Evolutionary conservation across 1,284 basidiomycete species (phyloP).

Genomic region (Boletus nobilissimus): DNA sequence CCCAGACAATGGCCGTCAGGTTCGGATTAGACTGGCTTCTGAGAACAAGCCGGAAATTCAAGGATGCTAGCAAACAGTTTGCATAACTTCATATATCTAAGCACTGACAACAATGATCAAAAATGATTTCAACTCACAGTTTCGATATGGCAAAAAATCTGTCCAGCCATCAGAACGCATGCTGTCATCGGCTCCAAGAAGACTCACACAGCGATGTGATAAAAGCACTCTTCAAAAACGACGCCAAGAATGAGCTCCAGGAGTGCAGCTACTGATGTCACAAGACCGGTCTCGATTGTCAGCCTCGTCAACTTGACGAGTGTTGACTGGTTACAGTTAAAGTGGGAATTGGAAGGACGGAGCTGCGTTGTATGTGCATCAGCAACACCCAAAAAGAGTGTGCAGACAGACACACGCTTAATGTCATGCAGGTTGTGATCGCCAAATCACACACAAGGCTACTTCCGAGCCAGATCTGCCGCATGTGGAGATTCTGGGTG

Average conservation of each 20-base stretch:
- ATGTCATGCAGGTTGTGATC: slow-evolving; percentile 16
- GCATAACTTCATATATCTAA: slow-evolving; percentile 31
- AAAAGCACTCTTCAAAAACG: background rate
- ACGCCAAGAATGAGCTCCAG: background rate
- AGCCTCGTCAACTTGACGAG: slow-evolving; percentile 35
- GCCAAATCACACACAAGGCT: slow-evolving; percentile 33
- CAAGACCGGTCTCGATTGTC: slow-evolving; percentile 34
- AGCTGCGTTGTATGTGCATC: slow-evolving; percentile 24
- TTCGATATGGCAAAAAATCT: slow-evolving; percentile 43
- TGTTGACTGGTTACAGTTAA: slow-evolving; percentile 7
- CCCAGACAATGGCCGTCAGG: slow-evolving; percentile 23
- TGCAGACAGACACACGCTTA: background rate
- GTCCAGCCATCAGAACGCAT: background rate
- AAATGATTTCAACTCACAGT: slow-evolving; percentile 27
- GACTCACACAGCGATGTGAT: too few species aligned
- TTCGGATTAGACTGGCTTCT: slow-evolving; percentile 15
- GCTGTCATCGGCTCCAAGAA: fast-evolving
- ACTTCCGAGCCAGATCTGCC: slow-evolving; percentile 20
- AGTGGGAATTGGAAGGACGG: slow-evolving; percentile 17
- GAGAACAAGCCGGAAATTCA: slow-evolving; percentile 18
- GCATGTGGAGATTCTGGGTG: too few species aligned
- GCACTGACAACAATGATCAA: background rate
- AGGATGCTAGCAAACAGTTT: slow-evolving; percentile 36
- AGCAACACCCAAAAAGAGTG: background rate
- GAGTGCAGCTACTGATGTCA: too few species aligned